Percentiles rank a stretch among this genome's conserved stretches.
These are phyloP conservation scores for Cadophora sp. DNA, from an alignment of 2,329 filamentous ascomycete species.

Conservation along the genomic window DNA sequence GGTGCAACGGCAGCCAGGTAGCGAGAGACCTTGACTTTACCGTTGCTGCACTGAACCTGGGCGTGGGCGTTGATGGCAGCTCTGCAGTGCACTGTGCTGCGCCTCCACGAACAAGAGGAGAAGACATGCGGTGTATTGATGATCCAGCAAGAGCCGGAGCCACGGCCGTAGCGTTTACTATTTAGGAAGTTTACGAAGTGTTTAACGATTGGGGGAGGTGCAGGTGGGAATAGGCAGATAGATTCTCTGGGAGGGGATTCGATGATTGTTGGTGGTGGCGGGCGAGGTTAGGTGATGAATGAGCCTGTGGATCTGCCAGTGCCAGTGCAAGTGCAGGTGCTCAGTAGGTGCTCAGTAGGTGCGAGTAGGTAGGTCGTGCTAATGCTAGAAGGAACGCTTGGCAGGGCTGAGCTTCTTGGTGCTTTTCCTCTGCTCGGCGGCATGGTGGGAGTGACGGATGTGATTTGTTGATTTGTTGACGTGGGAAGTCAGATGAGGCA, in stretches of 20 bases:
- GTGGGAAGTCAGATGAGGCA: constrained; percentile 16
- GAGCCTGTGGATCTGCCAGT: constrained; percentile 19
- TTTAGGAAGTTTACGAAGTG: constrained; percentile 7
- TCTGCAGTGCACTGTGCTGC: too few species aligned
- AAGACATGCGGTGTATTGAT: not conserved
- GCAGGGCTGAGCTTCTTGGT: constrained; percentile 24
- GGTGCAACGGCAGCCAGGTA: not conserved
- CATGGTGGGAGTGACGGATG: not conserved
- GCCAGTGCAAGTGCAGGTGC: not conserved
- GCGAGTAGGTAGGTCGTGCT: too few species aligned
- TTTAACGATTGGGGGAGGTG: not conserved
- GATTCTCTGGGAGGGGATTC: constrained; percentile 12
- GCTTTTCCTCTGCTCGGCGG: too few species aligned
- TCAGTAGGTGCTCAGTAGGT: not conserved
- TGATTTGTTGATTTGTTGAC: not conserved
- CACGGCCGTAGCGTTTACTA: too few species aligned
- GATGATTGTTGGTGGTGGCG: not conserved
- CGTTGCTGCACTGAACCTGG: not conserved
- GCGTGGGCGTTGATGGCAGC: constrained; percentile 1
- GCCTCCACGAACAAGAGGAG: constrained; percentile 17
- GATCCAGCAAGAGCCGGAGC: too few species aligned
- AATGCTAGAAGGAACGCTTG: constrained; percentile 7
- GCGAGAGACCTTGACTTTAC: not conserved
- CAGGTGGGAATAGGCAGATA: constrained; percentile 10
- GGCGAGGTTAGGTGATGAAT: too few species aligned